Conservation (phyloP, 2,329 filamentous ascomycete genomes). For the Stachybotrys elegans region DNA sequence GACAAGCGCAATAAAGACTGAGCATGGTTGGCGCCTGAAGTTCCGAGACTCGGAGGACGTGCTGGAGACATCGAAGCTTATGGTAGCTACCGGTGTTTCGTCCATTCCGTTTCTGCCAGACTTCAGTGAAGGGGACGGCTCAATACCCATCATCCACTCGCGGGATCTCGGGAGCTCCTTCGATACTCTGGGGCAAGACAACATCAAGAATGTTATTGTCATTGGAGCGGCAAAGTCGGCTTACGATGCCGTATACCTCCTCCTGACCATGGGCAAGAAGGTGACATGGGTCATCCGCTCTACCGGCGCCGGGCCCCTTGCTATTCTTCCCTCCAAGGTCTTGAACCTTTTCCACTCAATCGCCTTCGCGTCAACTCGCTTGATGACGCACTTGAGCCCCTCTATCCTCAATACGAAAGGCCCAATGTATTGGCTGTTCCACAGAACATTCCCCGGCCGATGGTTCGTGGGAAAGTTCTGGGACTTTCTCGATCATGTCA, state of each 20-base stretch:
- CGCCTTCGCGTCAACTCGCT: conserved; percentile 1
- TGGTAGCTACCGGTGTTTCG: conserved; percentile 1
- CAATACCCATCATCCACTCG: conserved; percentile 1
- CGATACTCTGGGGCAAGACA: background rate
- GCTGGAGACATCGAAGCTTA: conserved; percentile 1
- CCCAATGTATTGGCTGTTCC: conserved; percentile 1
- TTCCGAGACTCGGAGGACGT: background rate
- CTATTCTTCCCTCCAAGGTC: conserved; percentile 2
- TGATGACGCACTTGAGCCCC: conserved; percentile 1
- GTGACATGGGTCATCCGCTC: conserved; percentile 2
- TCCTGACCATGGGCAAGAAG: conserved; percentile 1
- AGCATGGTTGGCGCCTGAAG: background rate
- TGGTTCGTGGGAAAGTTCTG: background rate
- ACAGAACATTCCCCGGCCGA: background rate
- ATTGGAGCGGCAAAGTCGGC: conserved; percentile 4
- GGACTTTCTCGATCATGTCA: conserved; percentile 1
- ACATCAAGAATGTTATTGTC: background rate
- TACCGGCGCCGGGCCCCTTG: background rate
- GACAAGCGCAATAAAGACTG: background rate
- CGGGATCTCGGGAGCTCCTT: background rate
- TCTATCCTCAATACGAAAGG: conserved; percentile 1
- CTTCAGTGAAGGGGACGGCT: background rate
- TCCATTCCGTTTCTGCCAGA: background rate
- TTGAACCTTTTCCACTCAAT: conserved; percentile 1
- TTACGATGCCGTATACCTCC: conserved; percentile 4